Evolutionary conservation across 768 basidiomycete species (phyloP).

Genomic region (Pulveroboletus sp.): DNA sequence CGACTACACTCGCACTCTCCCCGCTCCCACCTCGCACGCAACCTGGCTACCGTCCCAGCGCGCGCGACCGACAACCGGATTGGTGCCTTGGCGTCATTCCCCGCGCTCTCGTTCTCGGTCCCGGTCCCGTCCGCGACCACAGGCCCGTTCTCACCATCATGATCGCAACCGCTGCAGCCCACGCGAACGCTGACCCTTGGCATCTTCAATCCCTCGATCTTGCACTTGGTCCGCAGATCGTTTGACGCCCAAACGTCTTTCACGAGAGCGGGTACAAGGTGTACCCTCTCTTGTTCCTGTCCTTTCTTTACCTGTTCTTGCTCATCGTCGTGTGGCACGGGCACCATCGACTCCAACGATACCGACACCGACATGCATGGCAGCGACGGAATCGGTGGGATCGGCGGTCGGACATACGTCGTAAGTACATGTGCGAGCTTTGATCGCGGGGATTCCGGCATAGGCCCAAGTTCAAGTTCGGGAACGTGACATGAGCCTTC

Average conservation of each 20-base stretch:
- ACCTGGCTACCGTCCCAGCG: slow-evolving; percentile 18
- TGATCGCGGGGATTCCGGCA: slow-evolving; percentile 18
- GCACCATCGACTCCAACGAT: neutral
- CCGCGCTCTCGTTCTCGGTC: neutral
- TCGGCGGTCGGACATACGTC: neutral
- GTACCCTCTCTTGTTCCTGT: neutral
- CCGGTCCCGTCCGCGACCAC: neutral
- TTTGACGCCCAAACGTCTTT: slow-evolving; percentile 2
- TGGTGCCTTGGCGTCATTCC: neutral
- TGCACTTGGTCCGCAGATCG: slow-evolving; percentile 1
- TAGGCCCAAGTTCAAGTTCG: too few relatives aligned
- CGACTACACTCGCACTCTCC: neutral
- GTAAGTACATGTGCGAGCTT: slow-evolving; percentile 21
- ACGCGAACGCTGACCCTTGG: neutral
- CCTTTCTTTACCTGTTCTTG: neutral
- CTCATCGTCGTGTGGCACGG: too few relatives aligned
- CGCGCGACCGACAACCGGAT: neutral
- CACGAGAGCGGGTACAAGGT: neutral
- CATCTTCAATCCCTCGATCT: slow-evolving; percentile 7
- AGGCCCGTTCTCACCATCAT: neutral
- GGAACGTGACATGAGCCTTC: neutral
- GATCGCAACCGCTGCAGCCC: neutral
- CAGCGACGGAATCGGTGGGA: neutral
- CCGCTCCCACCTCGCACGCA: slow-evolving; percentile 21
- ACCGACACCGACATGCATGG: neutral